These are phyloP conservation scores for Verticillium isaacii DNA, from an alignment of 2,329 filamentous ascomycete species.

Conservation along the genomic window DNA sequence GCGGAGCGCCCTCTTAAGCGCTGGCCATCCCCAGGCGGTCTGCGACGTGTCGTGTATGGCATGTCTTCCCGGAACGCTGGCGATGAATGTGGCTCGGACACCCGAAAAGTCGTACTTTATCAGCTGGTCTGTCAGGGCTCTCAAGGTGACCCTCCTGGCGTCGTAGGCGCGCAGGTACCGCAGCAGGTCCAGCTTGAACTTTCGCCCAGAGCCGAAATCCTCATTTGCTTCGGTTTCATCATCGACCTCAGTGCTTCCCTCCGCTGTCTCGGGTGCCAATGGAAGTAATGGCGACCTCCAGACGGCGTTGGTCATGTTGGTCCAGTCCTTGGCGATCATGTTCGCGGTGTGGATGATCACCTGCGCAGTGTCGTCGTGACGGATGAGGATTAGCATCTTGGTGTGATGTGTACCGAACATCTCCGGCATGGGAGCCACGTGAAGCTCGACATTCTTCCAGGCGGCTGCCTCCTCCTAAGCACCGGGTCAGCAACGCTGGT, in stretches of 20 bases:
- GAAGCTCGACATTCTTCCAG: slow-evolving; percentile 64
- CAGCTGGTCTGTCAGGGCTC: slow-evolving; percentile 53
- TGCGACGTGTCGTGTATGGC: slow-evolving; percentile 36
- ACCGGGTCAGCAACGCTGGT: slow-evolving; percentile 3
- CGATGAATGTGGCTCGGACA: slow-evolving; percentile 68
- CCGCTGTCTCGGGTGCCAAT: slow-evolving; percentile 19
- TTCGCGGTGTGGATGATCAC: slow-evolving; percentile 86
- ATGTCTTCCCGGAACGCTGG: slow-evolving; percentile 70
- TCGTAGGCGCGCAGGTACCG: slow-evolving; percentile 71
- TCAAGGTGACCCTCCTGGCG: slow-evolving; percentile 45
- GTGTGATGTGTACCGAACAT: slow-evolving; percentile 81
- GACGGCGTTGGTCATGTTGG: slow-evolving; percentile 78
- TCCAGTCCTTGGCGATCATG: slow-evolving; percentile 85
- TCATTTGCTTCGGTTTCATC: neutral
- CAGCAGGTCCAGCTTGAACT: slow-evolving; percentile 73
- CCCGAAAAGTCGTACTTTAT: slow-evolving; percentile 62
- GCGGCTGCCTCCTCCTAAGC: slow-evolving; percentile 55
- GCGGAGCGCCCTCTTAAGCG: slow-evolving; percentile 55
- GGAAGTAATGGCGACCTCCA: slow-evolving; percentile 74
- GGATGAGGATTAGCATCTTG: slow-evolving; percentile 82
- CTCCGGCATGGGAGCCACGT: slow-evolving; percentile 75
- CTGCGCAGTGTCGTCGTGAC: slow-evolving; percentile 72
- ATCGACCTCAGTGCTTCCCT: too few species aligned
- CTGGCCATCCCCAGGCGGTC: slow-evolving; percentile 74
- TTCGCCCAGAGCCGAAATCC: slow-evolving; percentile 38